phyloP scores from a whole-genome alignment of 1,284 basidiomycete genomes.

The Entoloma clypeatum region DNA sequence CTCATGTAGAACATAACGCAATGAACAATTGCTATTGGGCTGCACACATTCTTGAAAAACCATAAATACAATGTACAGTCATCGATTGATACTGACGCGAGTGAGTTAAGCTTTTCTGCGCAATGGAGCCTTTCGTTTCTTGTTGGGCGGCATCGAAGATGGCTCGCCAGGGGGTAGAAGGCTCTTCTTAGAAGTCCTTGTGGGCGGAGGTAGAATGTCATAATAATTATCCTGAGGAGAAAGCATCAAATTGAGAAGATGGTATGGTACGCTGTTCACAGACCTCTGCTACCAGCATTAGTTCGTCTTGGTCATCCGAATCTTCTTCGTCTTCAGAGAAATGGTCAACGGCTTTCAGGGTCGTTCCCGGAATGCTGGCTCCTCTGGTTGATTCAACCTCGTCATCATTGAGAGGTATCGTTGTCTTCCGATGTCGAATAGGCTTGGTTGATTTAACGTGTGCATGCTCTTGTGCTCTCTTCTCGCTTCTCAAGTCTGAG shows the following conservation, averaged over 20 bases:
- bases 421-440: constrained; percentile 8
- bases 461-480: constrained; percentile 6
- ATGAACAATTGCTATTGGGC: constrained; percentile 3
- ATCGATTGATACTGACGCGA: not conserved
- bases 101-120: constrained; percentile 11
- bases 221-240: constrained; percentile 31
- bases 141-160: constrained; percentile 22
- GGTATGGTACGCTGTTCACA: constrained; percentile 12
- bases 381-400: constrained; percentile 20
- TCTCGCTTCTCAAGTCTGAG: constrained; percentile 16
- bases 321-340: constrained; percentile 12
- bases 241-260: constrained; percentile 2
- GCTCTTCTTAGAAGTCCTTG: constrained; percentile 16
- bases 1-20: constrained; percentile 33
- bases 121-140: constrained; percentile 28
- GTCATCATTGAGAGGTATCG: constrained; percentile 19
- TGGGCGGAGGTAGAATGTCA: constrained; percentile 30
- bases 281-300: constrained; percentile 52
- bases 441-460: constrained; percentile 3
- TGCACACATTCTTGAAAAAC: constrained; percentile 5
- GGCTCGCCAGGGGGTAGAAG: constrained; percentile 7
- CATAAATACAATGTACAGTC: not conserved
- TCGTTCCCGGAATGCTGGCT: constrained; percentile 8
- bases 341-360: not conserved
- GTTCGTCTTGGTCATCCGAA: constrained; percentile 46